phyloP scores from a whole-genome alignment of 108 stramenopile genomes.

The Fragilaria radians region DNA sequence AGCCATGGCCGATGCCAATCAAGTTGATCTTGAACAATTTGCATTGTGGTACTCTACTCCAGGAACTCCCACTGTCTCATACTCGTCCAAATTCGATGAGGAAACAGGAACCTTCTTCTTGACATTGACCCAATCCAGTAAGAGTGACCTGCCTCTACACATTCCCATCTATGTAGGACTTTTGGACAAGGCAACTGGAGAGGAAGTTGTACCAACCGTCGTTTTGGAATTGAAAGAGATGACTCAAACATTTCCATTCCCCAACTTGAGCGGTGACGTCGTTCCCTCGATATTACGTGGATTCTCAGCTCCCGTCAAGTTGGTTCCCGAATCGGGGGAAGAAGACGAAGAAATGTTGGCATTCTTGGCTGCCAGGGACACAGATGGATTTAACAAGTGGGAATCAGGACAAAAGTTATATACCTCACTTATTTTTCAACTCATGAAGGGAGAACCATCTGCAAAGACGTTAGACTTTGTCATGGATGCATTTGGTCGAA shows the following conservation, averaged over 20 bases:
- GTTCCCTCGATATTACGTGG: conserved; percentile 86
- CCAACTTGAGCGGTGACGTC: conserved; percentile 56
- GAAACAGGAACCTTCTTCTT: conserved; percentile 62
- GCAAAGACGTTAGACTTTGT: conserved; percentile 36
- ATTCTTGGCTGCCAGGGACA: conserved; percentile 81
- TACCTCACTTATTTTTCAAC: conserved; percentile 54
- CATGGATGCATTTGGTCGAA: conserved; percentile 49
- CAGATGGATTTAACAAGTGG: conserved; percentile 92
- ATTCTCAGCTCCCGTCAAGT: conserved; percentile 93
- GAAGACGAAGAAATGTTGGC: conserved; percentile 60
- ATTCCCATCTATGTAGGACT: conserved; percentile 93
- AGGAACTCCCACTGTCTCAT: conserved; percentile 89
- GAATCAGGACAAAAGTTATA: conserved; percentile 77
- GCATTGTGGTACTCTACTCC: conserved; percentile 88
- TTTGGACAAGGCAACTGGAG: conserved; percentile 72
- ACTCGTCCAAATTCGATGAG: conserved; percentile 47
- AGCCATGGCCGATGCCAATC: conserved; percentile 97
- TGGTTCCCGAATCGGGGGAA: conserved; percentile 38
- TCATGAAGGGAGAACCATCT: conserved; percentile 19
- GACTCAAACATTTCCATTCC: conserved; percentile 81
- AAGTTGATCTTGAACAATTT: conserved; percentile 74
- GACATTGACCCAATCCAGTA: conserved; percentile 44
- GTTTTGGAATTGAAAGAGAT: conserved; percentile 82
- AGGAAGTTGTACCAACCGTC: conserved; percentile 69
- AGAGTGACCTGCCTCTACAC: conserved; percentile 64